Evolutionary conservation across 441 rosid genomes (phyloP).

Genomic region (Viola pubescens): DNA sequence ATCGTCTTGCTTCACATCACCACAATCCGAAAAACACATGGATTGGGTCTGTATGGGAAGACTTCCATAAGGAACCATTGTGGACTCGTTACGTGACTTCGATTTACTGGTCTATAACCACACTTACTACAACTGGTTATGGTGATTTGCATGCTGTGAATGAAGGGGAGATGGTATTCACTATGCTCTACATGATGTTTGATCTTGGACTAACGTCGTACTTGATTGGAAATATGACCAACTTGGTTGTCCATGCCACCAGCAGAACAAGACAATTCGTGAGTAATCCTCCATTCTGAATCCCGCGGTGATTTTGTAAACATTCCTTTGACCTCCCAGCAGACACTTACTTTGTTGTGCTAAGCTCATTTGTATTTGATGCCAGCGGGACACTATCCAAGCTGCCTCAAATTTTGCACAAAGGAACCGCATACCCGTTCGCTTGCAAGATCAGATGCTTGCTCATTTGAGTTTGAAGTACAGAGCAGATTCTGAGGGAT

Average conservation of each 20-base stretch:
- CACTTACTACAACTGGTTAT: conserved; percentile 72
- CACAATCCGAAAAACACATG: conserved; percentile 43
- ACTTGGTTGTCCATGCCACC: conserved; percentile 77
- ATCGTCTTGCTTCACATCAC: conserved; percentile 44
- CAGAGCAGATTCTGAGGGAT: conserved; percentile 77
- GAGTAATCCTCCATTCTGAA: conserved; percentile 26
- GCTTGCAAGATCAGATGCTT: conserved; percentile 86
- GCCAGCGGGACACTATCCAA: conserved; percentile 77
- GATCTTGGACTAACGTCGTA: conserved; percentile 65
- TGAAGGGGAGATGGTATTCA: conserved; percentile 50
- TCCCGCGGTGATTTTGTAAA: not conserved
- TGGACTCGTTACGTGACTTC: conserved; percentile 45
- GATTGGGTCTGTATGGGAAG: conserved; percentile 41
- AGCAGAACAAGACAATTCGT: conserved; percentile 73
- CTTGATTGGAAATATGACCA: conserved; percentile 84
- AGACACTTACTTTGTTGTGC: not conserved
- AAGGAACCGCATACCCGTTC: conserved; percentile 64
- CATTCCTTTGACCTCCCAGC: not conserved
- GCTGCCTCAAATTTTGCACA: conserved; percentile 70
- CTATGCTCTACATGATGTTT: conserved; percentile 54
- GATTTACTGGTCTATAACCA: conserved; percentile 76
- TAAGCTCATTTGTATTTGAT: conserved; percentile 12
- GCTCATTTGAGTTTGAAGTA: conserved; percentile 74
- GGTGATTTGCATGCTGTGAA: conserved; percentile 81
- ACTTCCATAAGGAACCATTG: conserved; percentile 28